Evolutionary conservation across 805 yeast species (phyloP).

Genomic region (Teunomyces barrocoloradensis): DNA sequence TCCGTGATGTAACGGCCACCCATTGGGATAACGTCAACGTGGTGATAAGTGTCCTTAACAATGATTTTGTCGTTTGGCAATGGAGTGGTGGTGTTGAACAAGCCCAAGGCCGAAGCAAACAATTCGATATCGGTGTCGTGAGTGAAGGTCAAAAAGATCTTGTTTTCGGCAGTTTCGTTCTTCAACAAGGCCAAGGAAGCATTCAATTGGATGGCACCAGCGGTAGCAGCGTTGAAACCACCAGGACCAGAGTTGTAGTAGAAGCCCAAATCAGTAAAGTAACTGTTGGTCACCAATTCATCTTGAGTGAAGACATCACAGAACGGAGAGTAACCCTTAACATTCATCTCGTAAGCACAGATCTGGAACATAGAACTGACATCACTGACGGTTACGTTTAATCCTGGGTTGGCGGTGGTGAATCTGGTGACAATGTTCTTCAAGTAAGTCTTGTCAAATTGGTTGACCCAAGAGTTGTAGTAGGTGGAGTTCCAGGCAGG

Average conservation of each 20-base stretch:
- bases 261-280: slow-evolving; percentile 10
- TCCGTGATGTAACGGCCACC: slow-evolving; percentile 14
- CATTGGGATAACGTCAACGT: slow-evolving; percentile 12
- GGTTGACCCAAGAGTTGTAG: slow-evolving; percentile 13
- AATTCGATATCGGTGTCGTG: slow-evolving; percentile 16
- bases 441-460: slow-evolving; percentile 20
- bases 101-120: slow-evolving; percentile 11
- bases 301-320: slow-evolving; percentile 14
- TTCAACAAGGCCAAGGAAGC: slow-evolving; percentile 11
- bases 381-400: slow-evolving; percentile 9
- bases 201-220: slow-evolving; percentile 9
- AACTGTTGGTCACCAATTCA: slow-evolving; percentile 11
- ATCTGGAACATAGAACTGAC: slow-evolving; percentile 10
- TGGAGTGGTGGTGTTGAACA: slow-evolving; percentile 6
- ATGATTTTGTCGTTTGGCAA: slow-evolving; percentile 11
- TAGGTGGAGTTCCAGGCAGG: slow-evolving; percentile 10
- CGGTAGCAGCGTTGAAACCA: slow-evolving; percentile 5
- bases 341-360: slow-evolving; percentile 16
- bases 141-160: slow-evolving; percentile 13
- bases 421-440: slow-evolving; percentile 15
- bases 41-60: slow-evolving; percentile 10
- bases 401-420: slow-evolving; percentile 13
- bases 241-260: slow-evolving; percentile 16
- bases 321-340: slow-evolving; percentile 12
- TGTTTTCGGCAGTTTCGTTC: slow-evolving; percentile 11